Evolutionary conservation across 139 green algal species (phyloP), one percentile per base, ranked within the genome.

Genomic region (Asterochloris sp.): DNA sequence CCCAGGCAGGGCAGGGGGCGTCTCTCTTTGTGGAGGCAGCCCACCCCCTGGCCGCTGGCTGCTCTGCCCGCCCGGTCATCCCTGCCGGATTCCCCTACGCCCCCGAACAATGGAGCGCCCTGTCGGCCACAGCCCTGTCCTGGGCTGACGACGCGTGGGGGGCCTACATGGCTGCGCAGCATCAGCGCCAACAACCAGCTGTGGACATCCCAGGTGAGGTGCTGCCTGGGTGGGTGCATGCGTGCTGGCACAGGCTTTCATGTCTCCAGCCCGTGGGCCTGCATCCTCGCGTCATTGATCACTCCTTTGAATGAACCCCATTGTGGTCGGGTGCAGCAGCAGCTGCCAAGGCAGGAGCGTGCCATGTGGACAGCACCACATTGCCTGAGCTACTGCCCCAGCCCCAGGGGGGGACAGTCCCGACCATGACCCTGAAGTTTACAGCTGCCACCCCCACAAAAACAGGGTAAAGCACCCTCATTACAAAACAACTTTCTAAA

Each of bases 71-170:
- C 66, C 66, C 66, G 1, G 66, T 27, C 76, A 69, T 80, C n/a
- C 26, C 76, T 60, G 76, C 76, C 24, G 76, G 76, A 12, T 80
- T 80, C 60, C 54, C 76, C 0, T 69, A 80, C 54, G 68, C 76
- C 61, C 76, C 76, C 47, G 13, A 80, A 26, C 24, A 69, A 10
- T 80, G 76, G 76, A 80, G 76, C 76, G 68, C 60, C 47, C 60
- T n/a, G 6, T 80, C 76, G 23, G 76, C 76, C 15, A 80, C 76
- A 60, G 76, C 54, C 21, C 60, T 80, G n/a, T 61, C 76, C 6
- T 80, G 76, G 24, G n/a, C 24, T 80, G 76, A 80, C 54, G 60
- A 80, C n/a, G 76, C 60, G 13, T 80, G 76, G 27, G 76, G 76
- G 13, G 54, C 21, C 13, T 38, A 61, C 21, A 68, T 80, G 76